Evolutionary conservation across 805 yeast species (phyloP), one percentile per base, ranked within the genome.

Genomic region (Sungouiozyma intestinalis): DNA sequence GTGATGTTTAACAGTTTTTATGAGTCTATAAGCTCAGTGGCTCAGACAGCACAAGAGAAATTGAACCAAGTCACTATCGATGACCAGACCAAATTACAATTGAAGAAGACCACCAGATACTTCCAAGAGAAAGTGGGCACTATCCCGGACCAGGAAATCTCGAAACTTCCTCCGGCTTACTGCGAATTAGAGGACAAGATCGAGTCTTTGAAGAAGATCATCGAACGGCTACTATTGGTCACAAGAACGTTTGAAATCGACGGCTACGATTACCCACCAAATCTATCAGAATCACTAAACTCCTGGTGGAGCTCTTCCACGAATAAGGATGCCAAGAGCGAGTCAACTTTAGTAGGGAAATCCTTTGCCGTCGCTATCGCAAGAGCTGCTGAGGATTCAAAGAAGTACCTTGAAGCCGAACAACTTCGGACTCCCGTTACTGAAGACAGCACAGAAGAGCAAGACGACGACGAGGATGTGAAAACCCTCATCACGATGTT

Each of bases 221-320:
- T 80, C 63, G 76, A 68, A 50, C 69, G 71, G 53, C 53, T 73
- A 11, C 52, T 74, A n/a, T 48, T 64, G 3, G 72, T 76, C 41
- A 71, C 81, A 4, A 69, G 67, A 39, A 84, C 87, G 35, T 84
- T 76, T 55, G 85, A 74, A 53, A 76, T 81, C 47, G 82, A 81
- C 51, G 74, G 83, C 39, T 84, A 84, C 58, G 94, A 84, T 58
- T 83, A 81, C 53, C 94, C 94, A 19, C 90, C 92, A 41, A 81
- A 81, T 58, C 62, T 83, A 48, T 72, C 73, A 47, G 90, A 84
- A 51, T 76, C 83, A 36, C 67, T 77, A 18, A 66, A 67, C 38
- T 80, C 81, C 50, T 76, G 81, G 54, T 76, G 64, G 66, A 47
- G 51, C 9, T 37, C 36, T 16, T 24, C 15, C 15, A 16, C 20